Evolutionary conservation across 2,329 filamentous ascomycete species (phyloP).

Genomic region (Lomentospora prolificans): DNA sequence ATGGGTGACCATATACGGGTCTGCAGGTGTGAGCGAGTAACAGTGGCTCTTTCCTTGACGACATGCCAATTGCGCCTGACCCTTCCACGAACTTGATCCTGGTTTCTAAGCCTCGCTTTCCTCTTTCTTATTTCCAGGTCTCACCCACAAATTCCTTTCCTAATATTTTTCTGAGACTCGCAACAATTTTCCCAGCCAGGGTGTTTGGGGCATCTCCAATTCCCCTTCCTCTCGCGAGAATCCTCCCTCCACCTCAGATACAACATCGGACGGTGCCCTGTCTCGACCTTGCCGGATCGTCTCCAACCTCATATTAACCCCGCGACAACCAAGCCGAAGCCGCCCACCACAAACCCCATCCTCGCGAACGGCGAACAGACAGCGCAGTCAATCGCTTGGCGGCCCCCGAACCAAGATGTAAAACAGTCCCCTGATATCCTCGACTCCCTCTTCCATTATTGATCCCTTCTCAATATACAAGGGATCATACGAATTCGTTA

Average conservation of each 20-base stretch:
- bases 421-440: not conserved
- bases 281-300: not conserved
- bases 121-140: not conserved
- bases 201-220: no score
- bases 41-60: no score
- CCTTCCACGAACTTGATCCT: not conserved
- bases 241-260: not conserved
- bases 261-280: not conserved
- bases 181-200: no score
- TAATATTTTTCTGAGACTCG: no score
- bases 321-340: not conserved
- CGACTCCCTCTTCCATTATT: not conserved
- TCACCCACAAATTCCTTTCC: not conserved
- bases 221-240: no score
- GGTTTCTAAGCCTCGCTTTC: constrained; percentile 1
- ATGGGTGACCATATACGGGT: not conserved
- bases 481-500: not conserved
- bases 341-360: not conserved
- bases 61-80: not conserved
- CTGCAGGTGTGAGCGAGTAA: no score
- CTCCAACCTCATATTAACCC: not conserved
- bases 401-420: not conserved
- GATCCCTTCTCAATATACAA: not conserved
- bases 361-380: not conserved
- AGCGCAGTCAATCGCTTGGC: not conserved